These are phyloP conservation scores for Leucocoprinus sp. DNA, from an alignment of 768 basidiomycete species.

Conservation along the genomic window DNA sequence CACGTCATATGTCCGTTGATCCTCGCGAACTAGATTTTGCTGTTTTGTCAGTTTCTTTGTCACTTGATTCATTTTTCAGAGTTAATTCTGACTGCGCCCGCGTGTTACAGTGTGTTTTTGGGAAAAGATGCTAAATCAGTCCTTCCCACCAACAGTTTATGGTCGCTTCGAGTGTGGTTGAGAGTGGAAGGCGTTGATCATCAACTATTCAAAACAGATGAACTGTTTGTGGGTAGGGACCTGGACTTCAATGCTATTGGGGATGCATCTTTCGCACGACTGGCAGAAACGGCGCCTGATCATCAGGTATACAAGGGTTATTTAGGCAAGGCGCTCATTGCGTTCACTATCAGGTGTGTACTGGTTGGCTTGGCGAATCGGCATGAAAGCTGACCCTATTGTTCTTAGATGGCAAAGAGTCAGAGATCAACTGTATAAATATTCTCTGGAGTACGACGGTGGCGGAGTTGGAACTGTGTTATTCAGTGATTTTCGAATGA, in stretches of 20 bases:
- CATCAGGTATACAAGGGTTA: conserved; percentile 46
- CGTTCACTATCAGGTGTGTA: conserved; percentile 45
- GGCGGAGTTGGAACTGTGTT: conserved; percentile 49
- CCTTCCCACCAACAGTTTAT: conserved; percentile 45
- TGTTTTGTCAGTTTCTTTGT: conserved; percentile 42
- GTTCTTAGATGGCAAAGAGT: conserved; percentile 40
- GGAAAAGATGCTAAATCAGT: conserved; percentile 35
- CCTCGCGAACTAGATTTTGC: conserved; percentile 49
- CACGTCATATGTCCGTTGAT: conserved; percentile 40
- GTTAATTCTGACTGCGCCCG: neutral
- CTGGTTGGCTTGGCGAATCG: neutral
- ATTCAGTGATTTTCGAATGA: conserved; percentile 45
- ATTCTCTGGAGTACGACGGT: conserved; percentile 59
- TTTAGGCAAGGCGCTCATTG: conserved; percentile 49
- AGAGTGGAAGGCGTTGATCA: conserved; percentile 51
- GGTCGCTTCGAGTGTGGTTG: conserved; percentile 58
- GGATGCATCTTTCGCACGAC: conserved; percentile 47
- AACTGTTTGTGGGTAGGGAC: conserved; percentile 59
- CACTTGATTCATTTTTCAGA: neutral
- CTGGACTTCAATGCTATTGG: conserved; percentile 52
- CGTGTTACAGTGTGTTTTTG: conserved; percentile 40
- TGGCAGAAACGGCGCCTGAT: conserved; percentile 33
- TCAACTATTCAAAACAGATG: conserved; percentile 54
- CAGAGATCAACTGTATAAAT: conserved; percentile 37
- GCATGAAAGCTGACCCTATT: neutral